Evolutionary conservation across 495 filamentous ascomycete genomes (phyloP).

Genomic region (Neurospora sp.): DNA sequence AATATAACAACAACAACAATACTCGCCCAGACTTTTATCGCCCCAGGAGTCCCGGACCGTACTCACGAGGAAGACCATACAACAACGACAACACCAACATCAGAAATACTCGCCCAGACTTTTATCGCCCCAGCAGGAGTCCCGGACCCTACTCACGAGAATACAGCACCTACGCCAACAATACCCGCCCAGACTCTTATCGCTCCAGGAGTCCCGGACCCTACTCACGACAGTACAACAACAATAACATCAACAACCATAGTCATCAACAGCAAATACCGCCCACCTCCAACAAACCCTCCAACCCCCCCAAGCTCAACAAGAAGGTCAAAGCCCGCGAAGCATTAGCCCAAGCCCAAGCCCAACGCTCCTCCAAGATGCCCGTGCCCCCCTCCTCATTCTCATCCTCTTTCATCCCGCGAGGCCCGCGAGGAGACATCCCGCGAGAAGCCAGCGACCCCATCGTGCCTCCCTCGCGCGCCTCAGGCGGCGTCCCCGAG

Average conservation of each 20-base stretch:
- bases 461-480: slow-evolving; percentile 24
- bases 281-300: background rate
- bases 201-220: background rate
- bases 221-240: background rate
- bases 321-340: background rate
- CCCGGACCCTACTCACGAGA: background rate
- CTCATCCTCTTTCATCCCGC: background rate
- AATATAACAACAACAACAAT: background rate
- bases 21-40: background rate
- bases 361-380: background rate
- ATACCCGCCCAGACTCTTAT: background rate
- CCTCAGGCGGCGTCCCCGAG: slow-evolving; percentile 40
- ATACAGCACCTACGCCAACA: background rate
- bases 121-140: background rate
- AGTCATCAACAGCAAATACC: background rate
- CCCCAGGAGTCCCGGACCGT: background rate
- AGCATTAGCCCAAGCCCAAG: background rate
- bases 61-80: background rate
- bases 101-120: background rate
- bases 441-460: slow-evolving; percentile 5
- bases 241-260: background rate
- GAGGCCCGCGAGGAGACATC: background rate
- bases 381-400: background rate
- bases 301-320: background rate
- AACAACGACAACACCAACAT: background rate